Evolutionary conservation across 1,284 basidiomycete genomes (phyloP).

Genomic region (Ganoderma boninense): DNA sequence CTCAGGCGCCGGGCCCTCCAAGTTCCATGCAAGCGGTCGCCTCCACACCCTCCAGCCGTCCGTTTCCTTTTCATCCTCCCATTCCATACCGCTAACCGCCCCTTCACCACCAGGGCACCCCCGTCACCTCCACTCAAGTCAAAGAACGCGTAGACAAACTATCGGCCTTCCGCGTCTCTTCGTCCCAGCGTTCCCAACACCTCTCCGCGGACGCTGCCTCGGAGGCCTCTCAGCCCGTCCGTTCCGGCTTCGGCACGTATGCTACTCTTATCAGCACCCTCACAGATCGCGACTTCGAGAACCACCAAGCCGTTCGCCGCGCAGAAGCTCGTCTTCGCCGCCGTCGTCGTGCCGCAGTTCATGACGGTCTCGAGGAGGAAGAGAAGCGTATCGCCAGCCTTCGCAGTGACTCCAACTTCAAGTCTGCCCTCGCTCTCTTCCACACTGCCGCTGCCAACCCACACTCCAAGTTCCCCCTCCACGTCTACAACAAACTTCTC

Average conservation of each 20-base stretch:
- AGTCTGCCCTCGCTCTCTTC: constrained; percentile 78
- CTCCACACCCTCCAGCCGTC: constrained; percentile 70
- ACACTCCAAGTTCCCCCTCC: constrained; percentile 45
- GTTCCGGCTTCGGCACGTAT: constrained; percentile 62
- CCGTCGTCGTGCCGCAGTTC: constrained; percentile 37
- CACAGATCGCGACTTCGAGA: constrained; percentile 77
- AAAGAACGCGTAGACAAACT: constrained; percentile 32
- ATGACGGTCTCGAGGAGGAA: constrained; percentile 35
- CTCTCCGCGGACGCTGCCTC: constrained; percentile 19
- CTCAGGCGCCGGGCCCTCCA: constrained; percentile 60
- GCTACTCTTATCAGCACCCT: constrained; percentile 74
- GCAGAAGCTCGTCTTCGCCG: constrained; percentile 55
- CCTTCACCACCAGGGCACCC: constrained; percentile 16
- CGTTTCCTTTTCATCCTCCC: constrained; percentile 37
- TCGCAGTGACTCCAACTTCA: constrained; percentile 74
- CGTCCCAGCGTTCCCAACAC: constrained; percentile 20
- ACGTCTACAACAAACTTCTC: constrained; percentile 67
- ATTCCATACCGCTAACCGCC: background rate
- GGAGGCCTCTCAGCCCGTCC: constrained; percentile 27
- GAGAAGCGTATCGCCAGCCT: constrained; percentile 52
- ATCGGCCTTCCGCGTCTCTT: constrained; percentile 28
- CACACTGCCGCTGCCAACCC: constrained; percentile 59
- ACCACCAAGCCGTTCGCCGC: constrained; percentile 55
- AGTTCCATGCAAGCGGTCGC: constrained; percentile 72
- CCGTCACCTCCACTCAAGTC: constrained; percentile 23